phyloP scores from a whole-genome alignment of 805 yeast genomes.

The Candida parachauliodes region DNA sequence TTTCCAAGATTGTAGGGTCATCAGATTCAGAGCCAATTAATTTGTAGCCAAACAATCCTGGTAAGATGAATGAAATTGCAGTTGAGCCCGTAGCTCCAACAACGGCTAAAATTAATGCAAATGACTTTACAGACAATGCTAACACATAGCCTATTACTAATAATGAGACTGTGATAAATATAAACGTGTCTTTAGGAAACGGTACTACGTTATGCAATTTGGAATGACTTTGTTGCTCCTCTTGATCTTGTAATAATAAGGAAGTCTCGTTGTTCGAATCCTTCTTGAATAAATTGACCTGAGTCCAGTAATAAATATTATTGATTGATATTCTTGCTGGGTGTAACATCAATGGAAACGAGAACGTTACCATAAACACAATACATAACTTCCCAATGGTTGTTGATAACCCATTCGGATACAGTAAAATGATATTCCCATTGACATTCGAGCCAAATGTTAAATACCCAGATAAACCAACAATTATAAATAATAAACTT shows the following conservation, averaged over 20 bases:
- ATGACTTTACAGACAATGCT: constrained; percentile 66
- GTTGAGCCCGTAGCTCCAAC: constrained; percentile 96
- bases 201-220: constrained; percentile 22
- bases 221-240: constrained; percentile 1
- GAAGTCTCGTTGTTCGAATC: not conserved
- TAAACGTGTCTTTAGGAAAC: constrained; percentile 22
- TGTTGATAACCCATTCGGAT: constrained; percentile 60
- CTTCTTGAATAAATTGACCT: constrained; percentile 11
- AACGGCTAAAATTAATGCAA: constrained; percentile 77
- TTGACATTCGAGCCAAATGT: constrained; percentile 79
- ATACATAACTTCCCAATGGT: constrained; percentile 80
- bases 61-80: constrained; percentile 83
- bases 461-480: constrained; percentile 80
- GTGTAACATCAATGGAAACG: constrained; percentile 88
- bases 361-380: constrained; percentile 72
- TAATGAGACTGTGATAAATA: constrained; percentile 24
- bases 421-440: constrained; percentile 79
- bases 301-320: constrained; percentile 59
- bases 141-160: constrained; percentile 55
- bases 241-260: constrained; percentile 5
- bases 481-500: constrained; percentile 56
- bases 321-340: constrained; percentile 83
- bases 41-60: constrained; percentile 81
- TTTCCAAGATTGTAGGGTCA: constrained; percentile 24
- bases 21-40: constrained; percentile 51